Conservation (phyloP, 1,284 basidiomycete species). For the Microbotryum scabiosae region DNA sequence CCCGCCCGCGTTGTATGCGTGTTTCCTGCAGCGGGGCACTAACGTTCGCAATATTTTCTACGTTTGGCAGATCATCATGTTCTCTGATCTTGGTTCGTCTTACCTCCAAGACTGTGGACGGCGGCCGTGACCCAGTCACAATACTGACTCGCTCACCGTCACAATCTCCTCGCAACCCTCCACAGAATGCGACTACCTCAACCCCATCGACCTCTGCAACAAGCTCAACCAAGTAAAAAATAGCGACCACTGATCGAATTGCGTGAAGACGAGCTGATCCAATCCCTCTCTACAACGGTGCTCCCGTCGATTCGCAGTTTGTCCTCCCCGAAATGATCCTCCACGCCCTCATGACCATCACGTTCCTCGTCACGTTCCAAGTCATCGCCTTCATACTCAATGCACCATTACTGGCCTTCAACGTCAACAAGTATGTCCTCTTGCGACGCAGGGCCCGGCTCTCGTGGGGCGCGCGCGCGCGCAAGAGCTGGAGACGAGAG, state of each 20-base stretch:
- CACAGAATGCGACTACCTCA: constrained; percentile 71
- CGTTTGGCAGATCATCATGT: constrained; percentile 87
- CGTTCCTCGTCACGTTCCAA: constrained; percentile 87
- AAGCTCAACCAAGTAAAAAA: constrained; percentile 85
- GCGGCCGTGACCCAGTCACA: too few relatives aligned
- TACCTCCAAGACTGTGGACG: background rate
- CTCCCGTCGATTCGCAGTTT: constrained; percentile 53
- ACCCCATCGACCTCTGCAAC: constrained; percentile 99
- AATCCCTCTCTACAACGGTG: background rate
- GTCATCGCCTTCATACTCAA: constrained; percentile 92
- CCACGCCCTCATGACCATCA: constrained; percentile 76
- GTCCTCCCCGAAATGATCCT: constrained; percentile 93
- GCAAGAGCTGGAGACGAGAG: background rate
- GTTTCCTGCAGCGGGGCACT: too few relatives aligned
- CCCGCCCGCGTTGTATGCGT: too few relatives aligned
- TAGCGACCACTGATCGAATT: constrained; percentile 8
- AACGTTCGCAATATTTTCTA: background rate
- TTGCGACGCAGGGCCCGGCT: background rate
- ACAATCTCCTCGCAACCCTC: constrained; percentile 20
- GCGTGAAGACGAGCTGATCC: background rate
- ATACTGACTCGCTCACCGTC: background rate
- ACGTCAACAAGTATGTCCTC: constrained; percentile 78
- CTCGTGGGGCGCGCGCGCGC: background rate
- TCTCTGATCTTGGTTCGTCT: constrained; percentile 67
- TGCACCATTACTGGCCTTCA: constrained; percentile 78